A percentile compares a stretch with the other conserved stretches of the same genome.
Evolutionary conservation across 257 asterid species (phyloP).

Genomic region (Lavandula angustifolia): DNA sequence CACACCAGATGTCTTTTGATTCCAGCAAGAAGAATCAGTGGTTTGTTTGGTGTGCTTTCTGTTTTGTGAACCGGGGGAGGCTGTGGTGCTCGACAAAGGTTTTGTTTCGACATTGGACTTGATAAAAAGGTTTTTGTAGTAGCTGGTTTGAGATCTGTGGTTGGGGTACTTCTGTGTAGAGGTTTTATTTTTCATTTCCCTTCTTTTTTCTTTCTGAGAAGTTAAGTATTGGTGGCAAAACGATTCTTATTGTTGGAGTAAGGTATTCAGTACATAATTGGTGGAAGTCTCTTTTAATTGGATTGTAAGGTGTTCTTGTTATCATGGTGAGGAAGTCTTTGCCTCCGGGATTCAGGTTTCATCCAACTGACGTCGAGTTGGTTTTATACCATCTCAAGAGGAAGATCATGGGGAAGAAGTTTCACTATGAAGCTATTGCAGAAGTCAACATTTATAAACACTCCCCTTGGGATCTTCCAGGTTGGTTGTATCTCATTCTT

Average conservation of each 20-base stretch:
- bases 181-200: constrained; percentile 12
- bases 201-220: constrained; percentile 5
- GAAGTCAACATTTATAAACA: constrained; percentile 78
- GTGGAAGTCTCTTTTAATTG: constrained; percentile 27
- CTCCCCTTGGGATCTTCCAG: constrained; percentile 68
- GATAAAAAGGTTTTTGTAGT: constrained; percentile 35
- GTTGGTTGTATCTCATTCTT: constrained; percentile 33
- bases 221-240: not conserved
- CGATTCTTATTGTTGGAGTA: constrained; percentile 26
- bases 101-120: constrained; percentile 87
- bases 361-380: constrained; percentile 84
- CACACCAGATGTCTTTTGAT: constrained; percentile 93
- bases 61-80: constrained; percentile 76
- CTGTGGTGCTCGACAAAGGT: constrained; percentile 64
- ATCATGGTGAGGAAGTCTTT: constrained; percentile 49
- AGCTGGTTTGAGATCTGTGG: constrained; percentile 21
- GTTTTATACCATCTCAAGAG: constrained; percentile 77
- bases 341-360: constrained; percentile 89
- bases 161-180: constrained; percentile 33
- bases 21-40: constrained; percentile 65
- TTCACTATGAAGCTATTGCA: constrained; percentile 60
- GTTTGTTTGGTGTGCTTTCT: constrained; percentile 63
- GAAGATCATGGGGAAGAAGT: constrained; percentile 64
- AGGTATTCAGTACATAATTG: constrained; percentile 15
- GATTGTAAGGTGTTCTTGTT: constrained; percentile 21